Conservation (phyloP, 2,329 filamentous ascomycete species). For the Pestalotiopsis sp. region DNA sequence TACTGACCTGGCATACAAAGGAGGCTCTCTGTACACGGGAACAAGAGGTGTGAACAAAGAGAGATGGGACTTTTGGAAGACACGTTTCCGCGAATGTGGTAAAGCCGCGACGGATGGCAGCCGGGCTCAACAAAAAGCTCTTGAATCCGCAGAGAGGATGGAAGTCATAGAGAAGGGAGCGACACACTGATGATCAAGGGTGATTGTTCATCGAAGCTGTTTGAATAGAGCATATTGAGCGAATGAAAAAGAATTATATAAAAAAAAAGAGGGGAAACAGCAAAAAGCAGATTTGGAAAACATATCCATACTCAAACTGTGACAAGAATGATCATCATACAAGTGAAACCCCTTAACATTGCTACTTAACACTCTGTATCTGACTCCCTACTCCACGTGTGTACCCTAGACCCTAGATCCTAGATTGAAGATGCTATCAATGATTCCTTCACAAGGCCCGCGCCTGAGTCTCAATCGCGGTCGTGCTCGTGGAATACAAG, state of each 20-base stretch:
- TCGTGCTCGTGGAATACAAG: constrained; percentile 50
- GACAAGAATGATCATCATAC: no score
- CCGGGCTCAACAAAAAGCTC: neutral
- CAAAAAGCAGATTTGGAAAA: no score
- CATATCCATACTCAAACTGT: no score
- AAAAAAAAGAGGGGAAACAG: no score
- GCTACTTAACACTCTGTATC: no score
- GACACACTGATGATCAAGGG: neutral
- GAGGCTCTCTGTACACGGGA: neutral
- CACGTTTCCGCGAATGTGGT: neutral
- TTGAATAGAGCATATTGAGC: no score
- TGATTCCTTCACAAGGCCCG: neutral
- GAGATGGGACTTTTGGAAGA: neutral
- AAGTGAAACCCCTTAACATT: no score
- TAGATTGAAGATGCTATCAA: neutral
- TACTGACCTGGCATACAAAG: neutral
- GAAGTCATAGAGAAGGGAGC: neutral
- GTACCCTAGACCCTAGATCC: neutral
- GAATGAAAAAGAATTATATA: no score
- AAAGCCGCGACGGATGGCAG: neutral
- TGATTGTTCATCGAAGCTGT: no score
- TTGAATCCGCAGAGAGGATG: neutral
- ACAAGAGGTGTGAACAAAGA: neutral
- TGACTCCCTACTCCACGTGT: neutral
- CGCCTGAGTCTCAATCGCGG: constrained; percentile 14